These are phyloP conservation scores for Juglanconis oblonga DNA, from an alignment of 2,329 filamentous ascomycete genomes.

Conservation along the genomic window DNA sequence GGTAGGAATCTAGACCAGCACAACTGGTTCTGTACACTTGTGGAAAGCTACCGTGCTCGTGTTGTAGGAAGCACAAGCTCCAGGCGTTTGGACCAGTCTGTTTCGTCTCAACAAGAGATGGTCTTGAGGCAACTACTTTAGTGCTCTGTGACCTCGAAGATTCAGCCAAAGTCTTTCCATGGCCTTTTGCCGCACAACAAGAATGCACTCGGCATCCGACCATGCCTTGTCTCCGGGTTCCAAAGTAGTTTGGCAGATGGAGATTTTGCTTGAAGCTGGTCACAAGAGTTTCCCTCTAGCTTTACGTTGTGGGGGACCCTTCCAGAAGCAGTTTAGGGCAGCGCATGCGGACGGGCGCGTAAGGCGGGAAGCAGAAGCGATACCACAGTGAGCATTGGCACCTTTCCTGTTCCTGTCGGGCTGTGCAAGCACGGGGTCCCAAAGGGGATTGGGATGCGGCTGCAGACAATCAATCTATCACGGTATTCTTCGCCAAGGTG, in stretches of 20 bases:
- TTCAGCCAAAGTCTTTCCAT: neutral
- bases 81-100: neutral
- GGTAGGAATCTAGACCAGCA: too few relatives aligned
- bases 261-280: neutral
- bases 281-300: neutral
- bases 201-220: too few relatives aligned
- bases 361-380: neutral
- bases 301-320: neutral
- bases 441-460: constrained; percentile 7
- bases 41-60: too few relatives aligned
- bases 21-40: too few relatives aligned
- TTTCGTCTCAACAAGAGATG: neutral
- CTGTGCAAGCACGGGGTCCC: neutral
- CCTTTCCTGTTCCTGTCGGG: constrained; percentile 16
- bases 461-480: neutral
- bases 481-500: neutral
- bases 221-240: neutral
- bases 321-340: constrained; percentile 12
- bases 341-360: neutral
- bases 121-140: neutral
- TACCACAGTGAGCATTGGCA: constrained; percentile 4
- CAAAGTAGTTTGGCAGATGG: too few relatives aligned
- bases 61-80: neutral
- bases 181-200: neutral
- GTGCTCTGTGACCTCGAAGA: too few relatives aligned